Evolutionary conservation across 768 basidiomycete genomes (phyloP).

Genomic region (Calocera cornea): DNA sequence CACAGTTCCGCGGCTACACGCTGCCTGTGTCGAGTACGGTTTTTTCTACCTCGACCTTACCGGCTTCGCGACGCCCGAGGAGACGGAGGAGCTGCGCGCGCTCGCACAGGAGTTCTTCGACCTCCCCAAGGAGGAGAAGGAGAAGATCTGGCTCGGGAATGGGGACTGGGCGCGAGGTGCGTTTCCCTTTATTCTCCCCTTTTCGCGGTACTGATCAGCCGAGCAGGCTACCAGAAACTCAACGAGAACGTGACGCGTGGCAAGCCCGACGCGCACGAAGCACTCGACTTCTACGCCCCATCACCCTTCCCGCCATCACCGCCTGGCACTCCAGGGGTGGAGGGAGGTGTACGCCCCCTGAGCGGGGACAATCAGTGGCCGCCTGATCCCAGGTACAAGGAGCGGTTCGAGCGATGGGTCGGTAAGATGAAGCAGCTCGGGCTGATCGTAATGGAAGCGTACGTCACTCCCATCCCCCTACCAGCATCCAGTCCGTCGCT

Average conservation of each 20-base stretch:
- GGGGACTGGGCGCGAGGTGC: constrained; percentile 68
- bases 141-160: constrained; percentile 49
- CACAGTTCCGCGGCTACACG: constrained; percentile 40
- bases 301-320: constrained; percentile 6
- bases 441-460: constrained; percentile 76
- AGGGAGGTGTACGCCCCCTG: constrained; percentile 48
- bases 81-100: constrained; percentile 49
- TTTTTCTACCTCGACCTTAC: constrained; percentile 82
- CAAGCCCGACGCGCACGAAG: constrained; percentile 67
- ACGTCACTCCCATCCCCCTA: constrained; percentile 21
- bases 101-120: constrained; percentile 63
- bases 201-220: neutral
- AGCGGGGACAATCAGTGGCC: constrained; percentile 91
- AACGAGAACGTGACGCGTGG: constrained; percentile 80
- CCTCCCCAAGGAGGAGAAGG: constrained; percentile 64
- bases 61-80: constrained; percentile 38
- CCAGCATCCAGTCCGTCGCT: neutral
- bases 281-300: constrained; percentile 66
- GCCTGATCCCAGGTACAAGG: constrained; percentile 36
- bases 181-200: constrained; percentile 10
- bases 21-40: constrained; percentile 62
- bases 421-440: constrained; percentile 78
- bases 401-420: constrained; percentile 60
- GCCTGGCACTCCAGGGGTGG: constrained; percentile 25
- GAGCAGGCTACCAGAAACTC: constrained; percentile 59